These are phyloP conservation scores for Ogataea neopini DNA, from an alignment of 805 yeast species.

Conservation along the genomic window DNA sequence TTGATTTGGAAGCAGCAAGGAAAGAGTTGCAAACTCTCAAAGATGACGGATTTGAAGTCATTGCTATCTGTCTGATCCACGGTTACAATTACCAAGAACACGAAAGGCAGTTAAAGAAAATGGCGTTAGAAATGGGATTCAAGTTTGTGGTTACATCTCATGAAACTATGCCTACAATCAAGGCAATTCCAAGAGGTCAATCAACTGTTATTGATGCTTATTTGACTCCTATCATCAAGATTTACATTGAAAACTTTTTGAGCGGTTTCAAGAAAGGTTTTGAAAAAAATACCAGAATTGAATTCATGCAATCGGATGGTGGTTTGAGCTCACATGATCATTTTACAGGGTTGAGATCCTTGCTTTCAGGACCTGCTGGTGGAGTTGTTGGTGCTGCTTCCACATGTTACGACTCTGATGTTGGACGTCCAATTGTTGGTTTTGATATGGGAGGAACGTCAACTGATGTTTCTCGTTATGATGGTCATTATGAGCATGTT, in stretches of 20 bases:
- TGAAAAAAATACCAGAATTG: conserved; percentile 36
- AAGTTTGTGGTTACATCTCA: conserved; percentile 38
- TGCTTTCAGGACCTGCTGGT: conserved; percentile 61
- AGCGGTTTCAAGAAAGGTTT: conserved; percentile 36
- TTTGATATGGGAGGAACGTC: conserved; percentile 41
- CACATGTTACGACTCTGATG: conserved; percentile 45
- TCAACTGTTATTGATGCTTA: conserved; percentile 45
- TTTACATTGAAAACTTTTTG: conserved; percentile 39
- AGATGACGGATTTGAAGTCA: conserved; percentile 32
- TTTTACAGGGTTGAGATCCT: conserved; percentile 53
- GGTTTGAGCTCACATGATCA: conserved; percentile 53
- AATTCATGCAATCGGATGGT: conserved; percentile 60
- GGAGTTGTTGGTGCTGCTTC: conserved; percentile 58
- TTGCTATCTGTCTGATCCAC: conserved; percentile 39
- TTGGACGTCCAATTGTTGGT: conserved; percentile 29
- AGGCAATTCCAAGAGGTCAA: conserved; percentile 40
- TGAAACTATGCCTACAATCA: conserved; percentile 39
- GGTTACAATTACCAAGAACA: conserved; percentile 40
- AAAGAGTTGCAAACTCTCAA: conserved; percentile 26
- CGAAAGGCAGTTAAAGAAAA: conserved; percentile 34
- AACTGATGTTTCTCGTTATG: conserved; percentile 36
- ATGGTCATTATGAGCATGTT: conserved; percentile 29
- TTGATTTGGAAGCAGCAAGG: conserved; percentile 26
- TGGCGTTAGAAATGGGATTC: conserved; percentile 51
- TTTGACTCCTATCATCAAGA: conserved; percentile 41